These are phyloP conservation scores for Mucor plumbeus DNA, from an alignment of 371 early-diverging fungal genomes.

Conservation along the genomic window DNA sequence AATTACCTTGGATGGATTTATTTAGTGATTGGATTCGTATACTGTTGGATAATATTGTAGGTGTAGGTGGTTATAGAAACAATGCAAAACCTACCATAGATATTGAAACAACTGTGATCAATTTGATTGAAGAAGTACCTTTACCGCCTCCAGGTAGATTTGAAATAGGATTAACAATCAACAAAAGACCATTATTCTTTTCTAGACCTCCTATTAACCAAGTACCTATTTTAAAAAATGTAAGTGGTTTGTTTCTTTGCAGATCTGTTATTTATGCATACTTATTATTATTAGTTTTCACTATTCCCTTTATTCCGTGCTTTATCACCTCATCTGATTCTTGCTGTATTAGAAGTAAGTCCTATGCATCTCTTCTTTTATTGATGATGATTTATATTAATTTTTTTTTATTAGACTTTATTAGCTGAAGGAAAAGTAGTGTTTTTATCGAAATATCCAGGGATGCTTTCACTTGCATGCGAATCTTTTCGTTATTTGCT, in stretches of 20 bases:
- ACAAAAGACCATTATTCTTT: conserved; percentile 67
- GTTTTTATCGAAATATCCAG: conserved; percentile 70
- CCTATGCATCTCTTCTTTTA: background rate
- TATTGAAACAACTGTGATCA: conserved; percentile 65
- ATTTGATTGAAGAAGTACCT: conserved; percentile 77
- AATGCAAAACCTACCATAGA: conserved; percentile 38
- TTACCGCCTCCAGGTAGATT: conserved; percentile 84
- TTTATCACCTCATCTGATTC: conserved; percentile 72
- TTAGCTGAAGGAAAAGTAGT: conserved; percentile 79
- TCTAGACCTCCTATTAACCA: conserved; percentile 81
- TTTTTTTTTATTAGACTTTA: conserved; percentile 46
- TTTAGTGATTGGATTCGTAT: conserved; percentile 81
- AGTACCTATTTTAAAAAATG: conserved; percentile 79
- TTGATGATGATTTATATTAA: background rate
- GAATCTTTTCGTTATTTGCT: conserved; percentile 73
- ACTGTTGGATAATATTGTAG: conserved; percentile 63
- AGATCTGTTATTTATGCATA: background rate
- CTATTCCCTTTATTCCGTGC: conserved; percentile 78
- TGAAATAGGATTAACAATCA: conserved; percentile 74
- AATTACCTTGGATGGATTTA: conserved; percentile 76
- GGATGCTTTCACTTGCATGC: conserved; percentile 77
- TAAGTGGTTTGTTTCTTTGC: conserved; percentile 37
- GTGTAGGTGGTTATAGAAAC: conserved; percentile 57
- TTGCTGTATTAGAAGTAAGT: conserved; percentile 68
- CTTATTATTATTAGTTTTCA: conserved; percentile 65